Percentiles rank a stretch among this genome's conserved stretches.
These are phyloP conservation scores for Aristolochia californica DNA, from an alignment of 164 flowering plant genomes.

Conservation along the genomic window DNA sequence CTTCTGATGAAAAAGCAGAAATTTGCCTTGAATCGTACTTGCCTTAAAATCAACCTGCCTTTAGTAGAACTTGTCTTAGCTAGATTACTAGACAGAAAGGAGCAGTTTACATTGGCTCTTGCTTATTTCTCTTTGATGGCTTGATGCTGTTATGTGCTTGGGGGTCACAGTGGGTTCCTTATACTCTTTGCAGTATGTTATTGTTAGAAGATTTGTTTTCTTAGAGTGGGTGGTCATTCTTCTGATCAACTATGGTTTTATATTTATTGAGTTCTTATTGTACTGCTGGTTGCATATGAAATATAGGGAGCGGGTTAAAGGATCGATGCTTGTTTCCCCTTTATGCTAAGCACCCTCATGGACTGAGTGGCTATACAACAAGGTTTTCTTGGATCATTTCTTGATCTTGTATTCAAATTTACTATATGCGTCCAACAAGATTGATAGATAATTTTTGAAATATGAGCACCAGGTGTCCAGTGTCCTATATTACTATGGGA, in stretches of 20 bases:
- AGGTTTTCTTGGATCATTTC: conserved; percentile 22
- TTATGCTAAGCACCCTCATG: conserved; percentile 62
- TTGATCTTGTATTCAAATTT: not conserved
- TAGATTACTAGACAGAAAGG: no score
- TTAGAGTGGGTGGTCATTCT: no score
- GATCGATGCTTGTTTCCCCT: conserved; percentile 66
- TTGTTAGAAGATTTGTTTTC: not conserved
- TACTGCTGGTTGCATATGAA: conserved; percentile 34
- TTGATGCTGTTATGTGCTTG: no score
- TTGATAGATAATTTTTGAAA: not conserved
- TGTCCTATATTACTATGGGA: conserved; percentile 79
- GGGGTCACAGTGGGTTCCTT: conserved; percentile 58
- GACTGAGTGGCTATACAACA: conserved; percentile 66
- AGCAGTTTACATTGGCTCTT: no score
- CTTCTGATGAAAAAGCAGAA: no score
- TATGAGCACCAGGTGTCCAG: conserved; percentile 62
- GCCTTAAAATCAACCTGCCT: no score
- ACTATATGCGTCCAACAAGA: not conserved
- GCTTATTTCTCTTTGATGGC: no score
- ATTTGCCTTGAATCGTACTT: no score
- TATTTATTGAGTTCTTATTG: conserved; percentile 2
- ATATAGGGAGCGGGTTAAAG: conserved; percentile 54
- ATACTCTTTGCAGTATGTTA: conserved; percentile 49
- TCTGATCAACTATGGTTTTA: not conserved
- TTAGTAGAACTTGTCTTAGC: no score